Evolutionary conservation across 1,284 basidiomycete genomes (phyloP), one percentile per base, ranked within the genome.

Genomic region (Calocybe gambosa): DNA sequence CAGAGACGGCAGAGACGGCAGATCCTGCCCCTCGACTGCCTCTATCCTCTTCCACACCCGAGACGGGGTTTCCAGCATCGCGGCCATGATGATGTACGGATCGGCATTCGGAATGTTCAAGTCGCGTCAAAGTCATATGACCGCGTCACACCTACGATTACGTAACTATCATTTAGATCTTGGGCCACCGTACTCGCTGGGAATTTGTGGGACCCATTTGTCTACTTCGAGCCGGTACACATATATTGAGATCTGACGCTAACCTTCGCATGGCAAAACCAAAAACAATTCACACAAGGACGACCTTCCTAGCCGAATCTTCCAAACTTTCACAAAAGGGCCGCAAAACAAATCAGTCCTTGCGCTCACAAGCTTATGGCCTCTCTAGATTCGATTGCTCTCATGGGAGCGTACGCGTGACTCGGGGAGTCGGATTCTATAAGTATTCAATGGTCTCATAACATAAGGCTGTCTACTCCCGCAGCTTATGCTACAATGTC

Each of bases 1-100:
- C 5, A 89, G 63, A 5, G 85, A 86, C 1, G 86, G 86, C 2
- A 89, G 65, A 31, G 87, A 89, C 5, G 87, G 83, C 70, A 89
- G 82, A 51, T 88, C 85, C 52, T 68, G 63, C 45, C 76, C 77
- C 55, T 86, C 82, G 12, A 74, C 70, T 1, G 73, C 80, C 61
- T 89, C 76, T 39, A 89, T 88, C 42, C 87, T 75, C 20, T 86
- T 74, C 82, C 82, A 85, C 57, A 89, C 80, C 40, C 85, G 71
- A 23, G 87, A 89, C 0, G 86, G 86, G 7, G 86, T 89, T 62
- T 89, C 86, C 7, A 85, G 71, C 63, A 76, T 62, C 2, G 69
- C 67, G 59, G 70, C 65, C 71, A 73, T 74, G 18, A 28, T 10
- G 25, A 20, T 23, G 2, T 21, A 43, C 36, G 41, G 36, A n/a